These are phyloP conservation scores for Hylodesmum podocarpum DNA, from an alignment of 306 rosid species.

Conservation along the genomic window DNA sequence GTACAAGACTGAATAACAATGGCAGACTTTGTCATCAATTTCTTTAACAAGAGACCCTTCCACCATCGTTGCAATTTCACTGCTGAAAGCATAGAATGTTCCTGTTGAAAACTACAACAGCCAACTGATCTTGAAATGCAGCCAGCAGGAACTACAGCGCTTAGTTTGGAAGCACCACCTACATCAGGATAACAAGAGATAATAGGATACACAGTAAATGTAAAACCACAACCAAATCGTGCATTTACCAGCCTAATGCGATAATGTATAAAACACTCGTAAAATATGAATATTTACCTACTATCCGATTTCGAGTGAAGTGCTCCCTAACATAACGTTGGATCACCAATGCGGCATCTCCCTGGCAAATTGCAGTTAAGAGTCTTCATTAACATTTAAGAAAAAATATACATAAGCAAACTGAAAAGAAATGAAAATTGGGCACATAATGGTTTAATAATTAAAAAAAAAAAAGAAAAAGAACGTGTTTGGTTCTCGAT, in stretches of 20 bases:
- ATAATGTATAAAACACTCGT: not conserved
- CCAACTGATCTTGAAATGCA: constrained; percentile 35
- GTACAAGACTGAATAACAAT: constrained; percentile 65
- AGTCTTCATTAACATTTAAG: constrained; percentile 22
- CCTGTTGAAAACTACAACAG: constrained; percentile 44
- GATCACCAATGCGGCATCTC: not conserved
- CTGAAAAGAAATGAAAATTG: not conserved
- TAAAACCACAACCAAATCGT: not conserved
- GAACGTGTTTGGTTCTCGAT: not conserved
- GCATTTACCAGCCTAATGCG: not conserved
- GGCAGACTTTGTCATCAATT: constrained; percentile 51
- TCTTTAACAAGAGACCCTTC: constrained; percentile 51
- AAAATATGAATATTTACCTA: constrained; percentile 48
- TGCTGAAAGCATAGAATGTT: constrained; percentile 49
- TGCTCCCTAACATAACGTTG: not conserved
- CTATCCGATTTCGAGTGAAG: constrained; percentile 40
- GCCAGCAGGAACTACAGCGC: constrained; percentile 24
- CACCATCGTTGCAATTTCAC: constrained; percentile 88
- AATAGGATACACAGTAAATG: not conserved
- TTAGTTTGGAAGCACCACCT: constrained; percentile 48
- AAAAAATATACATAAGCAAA: constrained; percentile 1
- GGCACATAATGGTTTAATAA: not conserved
- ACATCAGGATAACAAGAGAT: constrained; percentile 9
- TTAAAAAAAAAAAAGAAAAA: not conserved
- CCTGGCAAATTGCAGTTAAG: constrained; percentile 23